Evolutionary conservation across 495 filamentous ascomycete genomes (phyloP), one percentile per base, ranked within the genome.

Genomic region (Xylaria cubensis): DNA sequence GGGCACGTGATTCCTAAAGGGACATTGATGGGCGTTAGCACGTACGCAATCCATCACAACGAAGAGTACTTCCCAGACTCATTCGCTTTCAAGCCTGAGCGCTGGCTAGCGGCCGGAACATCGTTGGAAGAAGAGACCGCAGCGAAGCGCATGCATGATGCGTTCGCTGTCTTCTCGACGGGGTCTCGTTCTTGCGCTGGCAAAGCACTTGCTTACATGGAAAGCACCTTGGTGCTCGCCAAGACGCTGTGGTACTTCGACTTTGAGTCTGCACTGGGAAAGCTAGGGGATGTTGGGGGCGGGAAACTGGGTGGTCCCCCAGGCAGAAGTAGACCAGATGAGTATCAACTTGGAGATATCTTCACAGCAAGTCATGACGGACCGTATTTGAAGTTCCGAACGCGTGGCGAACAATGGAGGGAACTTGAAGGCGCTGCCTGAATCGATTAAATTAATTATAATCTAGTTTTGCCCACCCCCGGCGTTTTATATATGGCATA

Each of bases 41-140:
- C 82, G 19, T 90, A 87, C 81, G 80, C 85, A 9, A 82, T 91
- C 53, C 88, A 90, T 71, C 87, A 88, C 51, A 84, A 88, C 73
- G 76, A 81, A 4, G 34, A 64, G 3, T 85, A 84, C 69, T 86
- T 80, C 72, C 76, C 77, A 0, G 73, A 84, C 0, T 80, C 86
- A 0, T 84, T 84, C 67, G 72, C 32, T 1, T 86, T 80, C 72
- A 63, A 69, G 12, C 84, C 85, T 0, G 83, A 85, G 70, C 83
- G 85, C 21, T 87, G 84, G 85, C 70, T 84, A 15, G 55, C 55
- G 29, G 8, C 55, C 55, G 32, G 55, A 26, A 59, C 55, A 1
- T 36, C 32, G 17, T 36, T 17, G 29, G 32, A 32, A 19, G 17
- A 59, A 9, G 17, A 59, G 1, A 17, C 55, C 4, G 32, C 55